A percentile compares a stretch with the other conserved stretches of the same genome.
These are phyloP conservation scores for Xylaria sp. DNA, from an alignment of 2,329 filamentous ascomycete species.

Conservation along the genomic window DNA sequence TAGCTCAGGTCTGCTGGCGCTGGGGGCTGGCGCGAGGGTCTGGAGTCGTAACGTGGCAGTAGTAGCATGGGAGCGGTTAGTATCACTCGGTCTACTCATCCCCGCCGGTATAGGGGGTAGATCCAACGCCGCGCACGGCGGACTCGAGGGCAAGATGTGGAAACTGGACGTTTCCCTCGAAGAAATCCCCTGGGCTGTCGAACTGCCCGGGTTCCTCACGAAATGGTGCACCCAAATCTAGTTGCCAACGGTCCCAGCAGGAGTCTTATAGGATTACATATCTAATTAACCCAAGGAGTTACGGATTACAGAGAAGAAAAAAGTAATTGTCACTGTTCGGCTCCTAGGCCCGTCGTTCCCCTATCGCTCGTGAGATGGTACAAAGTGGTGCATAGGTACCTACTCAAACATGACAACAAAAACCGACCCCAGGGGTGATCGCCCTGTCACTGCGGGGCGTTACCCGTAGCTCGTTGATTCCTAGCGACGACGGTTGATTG, in stretches of 20 bases:
- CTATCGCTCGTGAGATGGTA: too few relatives aligned
- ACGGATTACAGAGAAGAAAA: too few relatives aligned
- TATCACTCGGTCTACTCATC: constrained; percentile 63
- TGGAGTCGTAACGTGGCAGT: constrained; percentile 71
- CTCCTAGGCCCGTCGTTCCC: too few relatives aligned
- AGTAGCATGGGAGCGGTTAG: constrained; percentile 69
- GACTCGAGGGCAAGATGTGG: constrained; percentile 63
- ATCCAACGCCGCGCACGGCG: constrained; percentile 44
- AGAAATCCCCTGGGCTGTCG: constrained; percentile 64
- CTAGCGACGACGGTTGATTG: not conserved
- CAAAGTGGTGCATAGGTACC: too few relatives aligned
- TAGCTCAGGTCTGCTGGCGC: constrained; percentile 59
- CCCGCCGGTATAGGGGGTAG: constrained; percentile 56
- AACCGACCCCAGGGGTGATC: too few relatives aligned
- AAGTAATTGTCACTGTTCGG: too few relatives aligned
- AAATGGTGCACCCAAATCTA: constrained; percentile 74
- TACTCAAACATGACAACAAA: not conserved
- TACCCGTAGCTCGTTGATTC: not conserved
- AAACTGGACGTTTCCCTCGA: constrained; percentile 71
- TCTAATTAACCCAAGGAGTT: too few relatives aligned
- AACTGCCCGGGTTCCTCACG: constrained; percentile 53
- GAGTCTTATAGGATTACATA: not conserved
- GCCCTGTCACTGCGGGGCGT: not conserved
- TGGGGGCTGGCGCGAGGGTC: constrained; percentile 60
- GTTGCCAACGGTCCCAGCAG: constrained; percentile 5